A percentile compares a stretch with the other conserved stretches of the same genome.
phyloP scores from a whole-genome alignment of 1,284 basidiomycete species.

The Ceratobasidium papillatum region DNA sequence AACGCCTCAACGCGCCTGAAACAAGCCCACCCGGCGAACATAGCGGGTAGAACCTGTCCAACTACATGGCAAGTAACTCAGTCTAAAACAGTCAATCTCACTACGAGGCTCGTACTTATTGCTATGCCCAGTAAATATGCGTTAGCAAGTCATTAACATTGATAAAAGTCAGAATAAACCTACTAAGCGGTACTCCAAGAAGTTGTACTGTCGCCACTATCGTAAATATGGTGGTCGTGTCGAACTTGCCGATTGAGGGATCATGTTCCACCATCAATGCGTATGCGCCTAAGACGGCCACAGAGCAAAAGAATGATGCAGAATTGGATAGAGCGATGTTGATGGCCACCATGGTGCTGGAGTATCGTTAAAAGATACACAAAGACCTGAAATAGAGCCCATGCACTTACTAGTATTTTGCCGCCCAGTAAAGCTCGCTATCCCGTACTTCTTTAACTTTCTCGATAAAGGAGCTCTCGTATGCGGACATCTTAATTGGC shows the following conservation, averaged over 20 bases:
- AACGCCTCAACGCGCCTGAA: conserved; percentile 4
- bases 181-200: neutral
- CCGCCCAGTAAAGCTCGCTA: neutral
- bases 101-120: neutral
- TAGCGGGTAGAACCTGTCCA: conserved; percentile 6
- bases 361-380: neutral
- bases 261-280: conserved; percentile 13
- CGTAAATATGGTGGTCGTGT: conserved; percentile 4
- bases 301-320: neutral
- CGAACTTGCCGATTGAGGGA: conserved; percentile 4
- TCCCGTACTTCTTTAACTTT: conserved; percentile 16
- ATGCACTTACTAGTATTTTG: neutral
- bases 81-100: too few species aligned
- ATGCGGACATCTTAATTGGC: conserved; percentile 17
- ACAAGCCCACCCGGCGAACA: conserved; percentile 1
- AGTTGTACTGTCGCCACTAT: conserved; percentile 11
- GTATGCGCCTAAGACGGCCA: conserved; percentile 4
- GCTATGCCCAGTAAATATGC: neutral
- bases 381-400: neutral
- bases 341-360: neutral
- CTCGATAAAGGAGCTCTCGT: neutral
- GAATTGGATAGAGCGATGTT: conserved; percentile 2
- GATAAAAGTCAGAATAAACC: neutral
- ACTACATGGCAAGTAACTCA: neutral
- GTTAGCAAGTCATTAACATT: neutral